Percentiles rank a stretch among this genome's conserved stretches.
phyloP scores from a whole-genome alignment of 164 flowering plant genomes.

The Brasenia schreberi region DNA sequence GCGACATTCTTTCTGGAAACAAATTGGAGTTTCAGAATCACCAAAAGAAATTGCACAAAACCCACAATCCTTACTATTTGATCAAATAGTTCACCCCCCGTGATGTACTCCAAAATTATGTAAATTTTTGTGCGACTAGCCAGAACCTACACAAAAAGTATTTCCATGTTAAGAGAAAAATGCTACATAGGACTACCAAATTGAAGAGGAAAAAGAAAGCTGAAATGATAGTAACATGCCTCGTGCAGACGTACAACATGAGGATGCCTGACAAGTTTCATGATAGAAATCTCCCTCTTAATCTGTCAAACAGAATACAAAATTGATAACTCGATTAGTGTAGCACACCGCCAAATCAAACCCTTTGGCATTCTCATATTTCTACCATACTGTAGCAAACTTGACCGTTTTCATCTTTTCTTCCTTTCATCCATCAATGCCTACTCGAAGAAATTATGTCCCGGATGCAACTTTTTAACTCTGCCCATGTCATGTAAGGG shows the following conservation, averaged over 20 bases:
- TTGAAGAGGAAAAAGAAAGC: not conserved
- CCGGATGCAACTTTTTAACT: no score
- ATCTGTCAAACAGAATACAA: slow-evolving; percentile 38
- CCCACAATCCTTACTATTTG: slow-evolving; percentile 59
- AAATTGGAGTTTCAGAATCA: not conserved
- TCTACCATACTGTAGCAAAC: not conserved
- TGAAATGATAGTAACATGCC: slow-evolving; percentile 25
- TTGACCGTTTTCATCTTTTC: not conserved
- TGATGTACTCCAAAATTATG: slow-evolving; percentile 90
- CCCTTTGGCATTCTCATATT: not conserved
- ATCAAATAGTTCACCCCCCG: slow-evolving; percentile 98
- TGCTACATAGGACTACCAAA: no score
- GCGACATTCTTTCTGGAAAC: not conserved
- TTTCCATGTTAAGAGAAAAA: no score
- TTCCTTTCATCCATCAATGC: not conserved
- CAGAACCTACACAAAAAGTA: slow-evolving; percentile 38
- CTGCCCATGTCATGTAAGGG: no score
- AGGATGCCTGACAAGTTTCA: slow-evolving; percentile 98
- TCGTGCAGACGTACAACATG: slow-evolving; percentile 88
- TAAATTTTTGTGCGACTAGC: slow-evolving; percentile 99
- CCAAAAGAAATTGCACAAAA: not conserved
- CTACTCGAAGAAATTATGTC: no score
- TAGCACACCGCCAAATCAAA: not conserved
- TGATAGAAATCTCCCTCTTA: slow-evolving; percentile 91
- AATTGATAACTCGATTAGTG: not conserved